A percentile compares a stretch with the other conserved stretches of the same genome.
phyloP scores from a whole-genome alignment of 805 yeast species.

The Zygoascus flipseniorum region DNA sequence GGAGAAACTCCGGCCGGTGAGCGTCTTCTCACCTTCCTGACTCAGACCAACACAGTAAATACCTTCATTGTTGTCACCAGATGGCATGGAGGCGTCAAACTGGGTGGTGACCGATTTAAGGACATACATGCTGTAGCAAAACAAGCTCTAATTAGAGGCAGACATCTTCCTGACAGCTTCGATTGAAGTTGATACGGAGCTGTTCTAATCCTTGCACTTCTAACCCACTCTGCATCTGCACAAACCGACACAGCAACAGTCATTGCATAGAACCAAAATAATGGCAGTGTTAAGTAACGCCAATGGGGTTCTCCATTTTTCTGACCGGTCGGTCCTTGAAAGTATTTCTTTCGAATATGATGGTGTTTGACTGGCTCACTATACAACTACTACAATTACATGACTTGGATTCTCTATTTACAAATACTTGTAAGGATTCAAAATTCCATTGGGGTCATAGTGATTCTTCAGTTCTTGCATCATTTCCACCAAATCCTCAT shows the following conservation, averaged over 20 bases:
- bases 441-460: slow-evolving; percentile 83
- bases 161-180: slow-evolving; percentile 31
- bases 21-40: slow-evolving; percentile 66
- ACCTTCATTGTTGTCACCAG: slow-evolving; percentile 79
- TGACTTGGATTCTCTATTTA: slow-evolving; percentile 22
- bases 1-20: slow-evolving; percentile 97
- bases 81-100: slow-evolving; percentile 88
- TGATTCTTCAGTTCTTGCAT: slow-evolving; percentile 73
- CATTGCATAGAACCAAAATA: too few species aligned
- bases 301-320: too few species aligned
- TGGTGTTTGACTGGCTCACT: too few species aligned
- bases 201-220: too few species aligned
- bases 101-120: slow-evolving; percentile 90
- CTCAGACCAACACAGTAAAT: slow-evolving; percentile 67
- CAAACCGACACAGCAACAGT: too few species aligned
- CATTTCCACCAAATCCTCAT: slow-evolving; percentile 55
- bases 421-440: slow-evolving; percentile 92
- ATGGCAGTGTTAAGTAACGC: too few species aligned
- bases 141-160: slow-evolving; percentile 67
- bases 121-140: slow-evolving; percentile 87
- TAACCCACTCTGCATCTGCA: too few species aligned
- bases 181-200: too few species aligned
- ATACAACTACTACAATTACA: too few species aligned
- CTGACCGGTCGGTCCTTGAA: too few species aligned
- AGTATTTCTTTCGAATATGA: too few species aligned